phyloP scores from a whole-genome alignment of 78 protist genomes.

The Dictyostelium brefeldianum region DNA sequence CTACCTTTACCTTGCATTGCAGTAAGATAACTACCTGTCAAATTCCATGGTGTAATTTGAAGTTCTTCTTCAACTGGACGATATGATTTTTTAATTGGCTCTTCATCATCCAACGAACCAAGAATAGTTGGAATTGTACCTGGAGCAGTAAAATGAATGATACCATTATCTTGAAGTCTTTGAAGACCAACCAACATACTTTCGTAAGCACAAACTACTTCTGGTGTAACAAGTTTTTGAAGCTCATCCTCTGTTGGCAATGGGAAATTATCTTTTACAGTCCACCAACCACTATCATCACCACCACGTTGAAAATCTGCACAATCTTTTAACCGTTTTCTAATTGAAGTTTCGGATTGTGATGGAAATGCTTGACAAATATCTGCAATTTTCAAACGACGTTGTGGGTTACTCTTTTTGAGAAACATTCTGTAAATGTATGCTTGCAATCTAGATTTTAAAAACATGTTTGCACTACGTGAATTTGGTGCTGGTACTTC shows the following conservation, averaged over 20 bases:
- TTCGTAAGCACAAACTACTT: conserved; percentile 60
- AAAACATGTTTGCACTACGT: conserved; percentile 48
- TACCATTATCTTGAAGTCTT: conserved; percentile 67
- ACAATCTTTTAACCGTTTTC: conserved; percentile 83
- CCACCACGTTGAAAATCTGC: conserved; percentile 88
- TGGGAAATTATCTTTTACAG: conserved; percentile 69
- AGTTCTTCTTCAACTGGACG: conserved; percentile 76
- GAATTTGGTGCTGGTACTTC: conserved; percentile 85
- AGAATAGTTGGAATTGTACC: conserved; percentile 70
- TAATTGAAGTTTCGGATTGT: conserved; percentile 77
- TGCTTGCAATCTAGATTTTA: conserved; percentile 78
- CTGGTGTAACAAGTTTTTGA: conserved; percentile 75
- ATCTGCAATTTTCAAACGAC: conserved; percentile 66
- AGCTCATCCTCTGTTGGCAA: conserved; percentile 81
- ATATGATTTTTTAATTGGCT: conserved; percentile 42
- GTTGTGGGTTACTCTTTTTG: conserved; percentile 55
- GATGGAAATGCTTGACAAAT: conserved; percentile 67
- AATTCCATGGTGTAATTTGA: conserved; percentile 77
- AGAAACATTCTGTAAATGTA: conserved; percentile 67
- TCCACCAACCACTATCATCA: conserved; percentile 87
- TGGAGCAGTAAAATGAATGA: conserved; percentile 62
- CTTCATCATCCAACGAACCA: conserved; percentile 23
- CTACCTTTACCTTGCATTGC: conserved; percentile 70
- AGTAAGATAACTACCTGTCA: conserved; percentile 47
- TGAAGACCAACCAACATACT: conserved; percentile 69